These are phyloP conservation scores for Gossypium davidsonii DNA, from an alignment of 441 rosid genomes.

Conservation along the genomic window DNA sequence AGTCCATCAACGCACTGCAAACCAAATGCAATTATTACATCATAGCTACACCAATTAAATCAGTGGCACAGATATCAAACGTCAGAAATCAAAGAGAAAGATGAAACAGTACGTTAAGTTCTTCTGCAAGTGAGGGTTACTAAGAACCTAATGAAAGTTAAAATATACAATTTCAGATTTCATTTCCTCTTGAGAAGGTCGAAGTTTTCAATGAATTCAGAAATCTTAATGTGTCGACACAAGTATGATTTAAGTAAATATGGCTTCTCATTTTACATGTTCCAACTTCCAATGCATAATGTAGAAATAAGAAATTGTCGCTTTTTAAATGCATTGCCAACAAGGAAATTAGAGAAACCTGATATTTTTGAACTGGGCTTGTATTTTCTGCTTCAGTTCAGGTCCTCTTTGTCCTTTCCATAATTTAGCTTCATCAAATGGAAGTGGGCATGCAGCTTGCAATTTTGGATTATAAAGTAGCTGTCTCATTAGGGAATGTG, in stretches of 20 bases:
- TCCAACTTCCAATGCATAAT: not conserved
- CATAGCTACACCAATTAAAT: not conserved
- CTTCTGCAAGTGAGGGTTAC: not conserved
- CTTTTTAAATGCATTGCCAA: not conserved
- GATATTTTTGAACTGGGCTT: conserved; percentile 75
- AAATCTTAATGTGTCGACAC: not conserved
- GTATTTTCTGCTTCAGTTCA: conserved; percentile 71
- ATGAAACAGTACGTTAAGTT: not conserved
- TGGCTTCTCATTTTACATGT: not conserved
- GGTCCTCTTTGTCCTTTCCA: conserved; percentile 93
- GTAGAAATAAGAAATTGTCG: not conserved
- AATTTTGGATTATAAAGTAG: conserved; percentile 57
- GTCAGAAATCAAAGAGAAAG: not conserved
- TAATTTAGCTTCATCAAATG: conserved; percentile 83
- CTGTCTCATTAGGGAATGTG: conserved; percentile 70
- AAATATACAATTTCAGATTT: not conserved
- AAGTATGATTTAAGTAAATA: not conserved
- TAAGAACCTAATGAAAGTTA: not conserved
- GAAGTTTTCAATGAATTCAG: not conserved
- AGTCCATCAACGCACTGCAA: conserved; percentile 68
- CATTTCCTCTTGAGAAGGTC: not conserved
- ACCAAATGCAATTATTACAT: not conserved
- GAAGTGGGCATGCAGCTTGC: conserved; percentile 84
- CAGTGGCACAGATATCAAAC: not conserved
- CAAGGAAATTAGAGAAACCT: conserved; percentile 36